Percentiles rank a stretch among this genome's conserved stretches.
These are phyloP conservation scores for Pulicaria dysenterica DNA, from an alignment of 129 eudicot genomes.

Conservation along the genomic window DNA sequence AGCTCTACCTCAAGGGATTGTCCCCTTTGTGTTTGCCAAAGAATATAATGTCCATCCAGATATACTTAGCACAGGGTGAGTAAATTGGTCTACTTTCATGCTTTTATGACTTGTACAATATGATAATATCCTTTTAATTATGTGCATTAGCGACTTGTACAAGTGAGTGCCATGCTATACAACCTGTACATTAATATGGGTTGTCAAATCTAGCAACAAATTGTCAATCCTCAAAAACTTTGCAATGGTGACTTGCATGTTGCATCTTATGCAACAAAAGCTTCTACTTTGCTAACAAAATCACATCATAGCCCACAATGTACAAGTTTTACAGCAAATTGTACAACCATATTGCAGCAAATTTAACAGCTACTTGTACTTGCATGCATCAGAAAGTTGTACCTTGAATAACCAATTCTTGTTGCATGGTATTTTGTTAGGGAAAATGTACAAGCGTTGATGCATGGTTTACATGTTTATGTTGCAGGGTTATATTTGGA, in stretches of 20 bases:
- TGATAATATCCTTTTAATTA: not conserved
- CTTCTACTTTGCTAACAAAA: not conserved
- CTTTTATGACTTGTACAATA: conserved; percentile 3
- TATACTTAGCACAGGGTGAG: conserved; percentile 91
- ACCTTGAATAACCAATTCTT: not conserved
- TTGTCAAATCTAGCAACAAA: not conserved
- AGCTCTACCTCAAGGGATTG: conserved; percentile 95
- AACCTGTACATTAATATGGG: not conserved
- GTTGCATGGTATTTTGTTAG: not conserved
- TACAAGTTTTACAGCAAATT: not conserved
- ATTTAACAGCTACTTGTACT: not conserved
- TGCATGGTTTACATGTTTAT: conserved; percentile 28
- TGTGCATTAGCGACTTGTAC: not conserved
- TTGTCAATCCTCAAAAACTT: too few species aligned
- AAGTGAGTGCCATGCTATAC: not conserved
- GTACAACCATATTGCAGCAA: too few species aligned
- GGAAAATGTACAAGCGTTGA: conserved; percentile 26
- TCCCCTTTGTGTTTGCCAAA: conserved; percentile 93
- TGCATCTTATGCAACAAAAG: not conserved
- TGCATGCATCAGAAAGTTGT: not conserved
- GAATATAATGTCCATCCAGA: conserved; percentile 88
- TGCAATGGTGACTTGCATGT: not conserved
- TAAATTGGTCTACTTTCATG: not conserved
- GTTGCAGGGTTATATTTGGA: conserved; percentile 87
- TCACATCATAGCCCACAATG: not conserved